phyloP scores from a whole-genome alignment of 148 eudicot species.

The Dianthus caryophyllus region DNA sequence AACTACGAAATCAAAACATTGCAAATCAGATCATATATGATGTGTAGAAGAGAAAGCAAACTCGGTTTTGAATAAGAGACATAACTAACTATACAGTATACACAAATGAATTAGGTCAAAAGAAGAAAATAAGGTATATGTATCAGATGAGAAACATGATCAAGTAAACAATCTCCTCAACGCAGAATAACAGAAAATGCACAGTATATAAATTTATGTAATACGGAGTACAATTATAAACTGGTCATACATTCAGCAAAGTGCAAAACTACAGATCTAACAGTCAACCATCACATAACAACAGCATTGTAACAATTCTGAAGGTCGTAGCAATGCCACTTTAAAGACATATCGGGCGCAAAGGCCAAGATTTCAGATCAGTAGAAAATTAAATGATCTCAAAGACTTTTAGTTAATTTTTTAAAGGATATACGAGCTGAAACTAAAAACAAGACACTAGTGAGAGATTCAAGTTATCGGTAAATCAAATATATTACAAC shows the following conservation, averaged over 20 bases:
- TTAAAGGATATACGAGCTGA: not conserved
- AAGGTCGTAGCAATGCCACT: not conserved
- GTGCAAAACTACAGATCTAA: not conserved
- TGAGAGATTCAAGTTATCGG: not conserved
- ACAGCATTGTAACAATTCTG: not conserved
- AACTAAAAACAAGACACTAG: not conserved
- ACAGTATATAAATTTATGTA: no score
- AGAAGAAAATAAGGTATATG: not conserved
- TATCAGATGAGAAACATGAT: not conserved
- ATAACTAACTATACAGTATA: not conserved
- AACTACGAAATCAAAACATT: slow-evolving; percentile 40
- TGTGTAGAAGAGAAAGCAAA: not conserved
- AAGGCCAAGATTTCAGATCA: no score
- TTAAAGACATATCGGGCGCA: not conserved
- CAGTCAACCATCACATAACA: not conserved
- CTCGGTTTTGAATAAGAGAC: not conserved
- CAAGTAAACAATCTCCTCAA: not conserved
- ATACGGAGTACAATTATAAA: no score
- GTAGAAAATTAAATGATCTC: not conserved
- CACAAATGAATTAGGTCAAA: not conserved
- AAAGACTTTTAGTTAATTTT: not conserved
- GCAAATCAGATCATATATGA: slow-evolving; percentile 13
- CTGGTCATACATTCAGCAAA: no score
- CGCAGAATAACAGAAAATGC: no score
- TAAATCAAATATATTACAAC: not conserved